Evolutionary conservation across 345 rosid genomes (phyloP), one percentile per base, ranked within the genome.

Genomic region (Eutrema yunnanense): DNA sequence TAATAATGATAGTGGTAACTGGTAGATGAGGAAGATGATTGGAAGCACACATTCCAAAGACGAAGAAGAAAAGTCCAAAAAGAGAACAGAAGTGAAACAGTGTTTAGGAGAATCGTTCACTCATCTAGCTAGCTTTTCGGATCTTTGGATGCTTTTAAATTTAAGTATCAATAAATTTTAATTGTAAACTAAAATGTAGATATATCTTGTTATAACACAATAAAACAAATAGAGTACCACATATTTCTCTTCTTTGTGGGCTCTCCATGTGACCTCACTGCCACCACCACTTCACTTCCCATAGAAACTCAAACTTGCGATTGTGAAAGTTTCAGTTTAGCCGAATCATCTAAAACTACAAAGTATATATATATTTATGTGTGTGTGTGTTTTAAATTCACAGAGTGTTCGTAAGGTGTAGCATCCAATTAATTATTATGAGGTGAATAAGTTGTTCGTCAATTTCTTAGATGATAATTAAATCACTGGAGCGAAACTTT

Each of bases 241-340:
- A 62, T 69, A 62, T 76, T 48, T 60, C 71, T 47, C 72, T 55
- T 72, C 78, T 69, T 69, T 78, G 81, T 72, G 67, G 68, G 44
- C 63, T 78, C 68, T 83, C 85, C 94, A 86, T 83, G 94, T 85
- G 94, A 84, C 80, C 75, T 81, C 80, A 30, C 88, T 86, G 90
- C 75, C 84, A 78, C 77, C 79, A 59, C 57, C 10, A 44, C 63
- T 46, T 77, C 78, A 51, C 72, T 51, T 65, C 65, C 66, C 29
- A 58, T 62, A 51, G 55, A 60, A 38, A 60, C 74, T 68, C 33
- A 59, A 37, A 75, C 70, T 69, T 75, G 32, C 64, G 63, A 61
- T 75, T 55, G 56, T 52, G 57, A 16, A 68, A 52, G 64, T 68
- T 46, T n/a, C 14, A 13, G 38, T 74, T 43, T 46, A 43, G 26